These are phyloP conservation scores for Scutellaria minor DNA, from an alignment of 257 asterid genomes.

Conservation along the genomic window DNA sequence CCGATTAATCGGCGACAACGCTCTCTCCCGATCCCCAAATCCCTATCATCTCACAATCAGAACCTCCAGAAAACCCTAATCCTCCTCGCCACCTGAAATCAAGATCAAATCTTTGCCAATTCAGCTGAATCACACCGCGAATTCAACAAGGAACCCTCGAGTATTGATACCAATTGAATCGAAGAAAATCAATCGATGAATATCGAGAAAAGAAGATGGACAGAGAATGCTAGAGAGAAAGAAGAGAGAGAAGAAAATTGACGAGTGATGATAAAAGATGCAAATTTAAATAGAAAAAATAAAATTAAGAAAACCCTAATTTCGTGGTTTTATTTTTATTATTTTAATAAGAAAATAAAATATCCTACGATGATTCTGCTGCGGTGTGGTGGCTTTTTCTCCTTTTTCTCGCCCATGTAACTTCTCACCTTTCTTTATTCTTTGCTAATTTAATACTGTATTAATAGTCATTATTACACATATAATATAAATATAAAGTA, in stretches of 20 bases:
- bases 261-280: slow-evolving; percentile 16
- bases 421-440: slow-evolving; percentile 13
- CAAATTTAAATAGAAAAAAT: slow-evolving; percentile 26
- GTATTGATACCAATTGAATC: slow-evolving; percentile 16
- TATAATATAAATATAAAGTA: no score
- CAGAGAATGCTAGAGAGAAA: slow-evolving; percentile 4
- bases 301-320: slow-evolving; percentile 43
- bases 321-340: slow-evolving; percentile 28
- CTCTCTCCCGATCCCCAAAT: slow-evolving; percentile 48
- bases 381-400: slow-evolving; percentile 21
- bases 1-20: slow-evolving; percentile 96
- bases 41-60: slow-evolving; percentile 47
- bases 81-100: slow-evolving; percentile 29
- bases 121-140: slow-evolving; percentile 38
- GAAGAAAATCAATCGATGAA: slow-evolving; percentile 12
- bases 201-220: slow-evolving; percentile 9
- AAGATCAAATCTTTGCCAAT: slow-evolving; percentile 45
- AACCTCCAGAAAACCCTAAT: slow-evolving; percentile 52
- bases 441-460: no score
- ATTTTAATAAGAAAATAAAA: not conserved
- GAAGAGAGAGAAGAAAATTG: not conserved
- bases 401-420: not conserved
- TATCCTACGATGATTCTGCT: not conserved
- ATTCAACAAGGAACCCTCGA: slow-evolving; percentile 20
- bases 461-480: no score